phyloP scores from a whole-genome alignment of 164 flowering plant genomes.

The Nymphaea colorata region DNA sequence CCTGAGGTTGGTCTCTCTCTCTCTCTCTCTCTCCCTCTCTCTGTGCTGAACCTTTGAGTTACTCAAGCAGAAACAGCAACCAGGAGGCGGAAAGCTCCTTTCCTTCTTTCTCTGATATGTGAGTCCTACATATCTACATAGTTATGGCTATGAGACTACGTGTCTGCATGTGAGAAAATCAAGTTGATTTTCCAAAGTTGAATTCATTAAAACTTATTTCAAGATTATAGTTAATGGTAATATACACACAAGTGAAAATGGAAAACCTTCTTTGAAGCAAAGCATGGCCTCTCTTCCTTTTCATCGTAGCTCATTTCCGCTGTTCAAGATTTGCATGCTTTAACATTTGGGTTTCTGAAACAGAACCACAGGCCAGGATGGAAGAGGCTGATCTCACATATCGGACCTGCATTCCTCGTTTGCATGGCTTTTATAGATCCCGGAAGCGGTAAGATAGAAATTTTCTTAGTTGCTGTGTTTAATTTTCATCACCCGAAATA shows the following conservation, averaged over 20 bases:
- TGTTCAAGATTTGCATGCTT: too few species aligned
- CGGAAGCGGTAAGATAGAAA: conserved; percentile 40
- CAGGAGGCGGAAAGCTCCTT: too few species aligned
- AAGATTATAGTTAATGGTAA: too few species aligned
- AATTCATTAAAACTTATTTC: too few species aligned
- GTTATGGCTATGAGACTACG: too few species aligned
- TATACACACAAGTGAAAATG: too few species aligned
- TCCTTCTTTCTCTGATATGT: too few species aligned
- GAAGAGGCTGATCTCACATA: conserved; percentile 42
- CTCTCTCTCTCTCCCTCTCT: neutral
- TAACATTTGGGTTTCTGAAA: neutral
- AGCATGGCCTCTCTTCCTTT: neutral
- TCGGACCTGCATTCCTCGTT: conserved; percentile 80
- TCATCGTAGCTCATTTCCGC: neutral
- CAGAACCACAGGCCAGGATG: conserved; percentile 27
- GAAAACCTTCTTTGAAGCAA: too few species aligned
- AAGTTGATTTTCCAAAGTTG: too few species aligned
- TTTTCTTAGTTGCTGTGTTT: conserved; percentile 4
- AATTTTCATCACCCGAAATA: neutral
- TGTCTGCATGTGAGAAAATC: too few species aligned
- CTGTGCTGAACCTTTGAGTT: neutral
- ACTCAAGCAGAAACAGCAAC: too few species aligned
- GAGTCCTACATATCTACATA: too few species aligned
- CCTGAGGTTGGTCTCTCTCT: neutral
- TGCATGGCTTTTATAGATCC: conserved; percentile 75